These are phyloP conservation scores for Oryza brachyantha DNA, from an alignment of 176 grass and related monocot species.

Conservation along the genomic window DNA sequence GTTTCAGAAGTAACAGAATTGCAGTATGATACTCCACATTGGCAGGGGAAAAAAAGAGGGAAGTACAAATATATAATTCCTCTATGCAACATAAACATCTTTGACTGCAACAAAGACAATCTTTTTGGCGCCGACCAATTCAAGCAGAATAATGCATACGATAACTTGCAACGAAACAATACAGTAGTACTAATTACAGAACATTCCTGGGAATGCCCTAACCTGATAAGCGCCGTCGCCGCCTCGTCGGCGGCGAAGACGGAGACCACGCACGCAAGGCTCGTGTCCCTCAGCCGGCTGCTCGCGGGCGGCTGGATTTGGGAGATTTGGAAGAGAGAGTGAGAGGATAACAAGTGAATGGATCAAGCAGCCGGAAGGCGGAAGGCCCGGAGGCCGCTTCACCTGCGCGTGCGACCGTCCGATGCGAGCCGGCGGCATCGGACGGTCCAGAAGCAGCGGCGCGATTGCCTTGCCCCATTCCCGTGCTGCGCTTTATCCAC, in stretches of 20 bases:
- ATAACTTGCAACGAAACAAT: neutral
- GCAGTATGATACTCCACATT: neutral
- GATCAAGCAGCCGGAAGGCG: too few species aligned
- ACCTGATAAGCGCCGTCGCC: neutral
- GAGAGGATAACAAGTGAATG: neutral
- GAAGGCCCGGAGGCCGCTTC: too few species aligned
- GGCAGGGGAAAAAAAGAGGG: neutral
- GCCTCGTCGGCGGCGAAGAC: neutral
- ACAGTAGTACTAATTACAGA: too few species aligned
- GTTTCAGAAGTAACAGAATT: neutral
- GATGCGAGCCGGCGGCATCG: too few species aligned
- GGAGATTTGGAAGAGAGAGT: neutral
- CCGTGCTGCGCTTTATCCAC: too few species aligned
- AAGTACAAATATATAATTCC: neutral
- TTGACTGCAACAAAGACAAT: neutral
- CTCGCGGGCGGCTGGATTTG: neutral
- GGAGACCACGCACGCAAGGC: too few species aligned
- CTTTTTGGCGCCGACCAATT: neutral
- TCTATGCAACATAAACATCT: neutral
- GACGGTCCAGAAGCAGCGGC: too few species aligned
- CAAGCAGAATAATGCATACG: neutral
- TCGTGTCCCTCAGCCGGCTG: too few species aligned
- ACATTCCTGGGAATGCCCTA: neutral
- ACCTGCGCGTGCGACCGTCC: too few species aligned
- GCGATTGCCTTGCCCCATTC: too few species aligned